These are phyloP conservation scores for Clonostachys byssicola DNA, from an alignment of 2,329 filamentous ascomycete genomes.

Conservation along the genomic window DNA sequence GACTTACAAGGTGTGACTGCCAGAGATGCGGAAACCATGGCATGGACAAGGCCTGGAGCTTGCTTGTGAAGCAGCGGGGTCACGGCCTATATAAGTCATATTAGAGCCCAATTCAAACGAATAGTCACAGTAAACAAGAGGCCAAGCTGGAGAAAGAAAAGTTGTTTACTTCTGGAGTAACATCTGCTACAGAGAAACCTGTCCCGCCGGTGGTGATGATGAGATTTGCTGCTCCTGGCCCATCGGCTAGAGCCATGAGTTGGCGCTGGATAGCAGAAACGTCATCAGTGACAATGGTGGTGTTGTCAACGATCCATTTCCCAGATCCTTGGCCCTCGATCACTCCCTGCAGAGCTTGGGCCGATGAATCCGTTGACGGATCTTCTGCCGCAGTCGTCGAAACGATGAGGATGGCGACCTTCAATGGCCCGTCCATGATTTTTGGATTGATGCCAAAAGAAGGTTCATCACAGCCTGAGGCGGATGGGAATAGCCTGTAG, in stretches of 20 bases:
- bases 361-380: constrained; percentile 73
- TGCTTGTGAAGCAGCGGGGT: constrained; percentile 74
- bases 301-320: constrained; percentile 67
- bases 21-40: constrained; percentile 83
- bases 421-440: constrained; percentile 39
- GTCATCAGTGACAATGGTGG: constrained; percentile 77
- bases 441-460: neutral
- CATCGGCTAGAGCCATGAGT: constrained; percentile 71
- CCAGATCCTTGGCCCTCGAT: constrained; percentile 62
- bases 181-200: constrained; percentile 81
- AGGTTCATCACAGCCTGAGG: neutral
- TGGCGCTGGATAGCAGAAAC: constrained; percentile 69
- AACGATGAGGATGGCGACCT: constrained; percentile 76
- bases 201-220: constrained; percentile 90
- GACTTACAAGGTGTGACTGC: constrained; percentile 82
- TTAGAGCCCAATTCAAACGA: neutral
- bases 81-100: constrained; percentile 56
- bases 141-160: neutral
- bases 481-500: neutral
- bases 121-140: neutral
- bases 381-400: constrained; percentile 86
- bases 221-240: constrained; percentile 60
- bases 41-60: constrained; percentile 89
- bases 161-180: constrained; percentile 73
- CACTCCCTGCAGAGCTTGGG: constrained; percentile 60